Conservation (phyloP, 106 monocot genomes). For the Triglochin maritima region DNA sequence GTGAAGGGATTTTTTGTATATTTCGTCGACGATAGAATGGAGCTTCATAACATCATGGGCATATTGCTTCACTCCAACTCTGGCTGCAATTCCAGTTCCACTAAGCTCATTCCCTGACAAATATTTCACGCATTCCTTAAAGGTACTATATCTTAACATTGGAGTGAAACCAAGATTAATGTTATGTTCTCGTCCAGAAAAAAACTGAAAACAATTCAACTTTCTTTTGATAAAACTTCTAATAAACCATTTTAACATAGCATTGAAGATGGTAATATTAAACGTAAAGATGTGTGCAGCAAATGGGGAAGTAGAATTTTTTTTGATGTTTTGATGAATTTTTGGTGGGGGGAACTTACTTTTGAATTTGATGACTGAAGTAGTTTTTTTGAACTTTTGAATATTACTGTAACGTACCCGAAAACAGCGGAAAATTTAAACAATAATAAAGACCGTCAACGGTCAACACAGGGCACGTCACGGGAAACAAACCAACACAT, state of each 20-base stretch:
- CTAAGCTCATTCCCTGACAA: constrained; percentile 81
- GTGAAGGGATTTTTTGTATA: constrained; percentile 27
- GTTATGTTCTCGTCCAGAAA: not conserved
- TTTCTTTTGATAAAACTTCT: not conserved
- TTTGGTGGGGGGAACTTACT: no score
- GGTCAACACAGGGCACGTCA: no score
- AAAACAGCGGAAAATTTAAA: no score
- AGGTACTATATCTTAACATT: not conserved
- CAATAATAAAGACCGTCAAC: no score
- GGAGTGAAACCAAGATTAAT: not conserved
- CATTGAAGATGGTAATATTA: not conserved
- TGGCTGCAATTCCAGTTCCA: constrained; percentile 61
- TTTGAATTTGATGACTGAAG: no score
- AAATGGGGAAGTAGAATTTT: no score
- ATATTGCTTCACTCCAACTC: constrained; percentile 56
- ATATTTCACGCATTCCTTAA: not conserved
- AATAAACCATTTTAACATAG: not conserved
- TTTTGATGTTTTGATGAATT: no score
- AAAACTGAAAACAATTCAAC: not conserved
- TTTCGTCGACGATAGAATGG: constrained; percentile 36
- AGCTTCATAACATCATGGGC: constrained; percentile 52
- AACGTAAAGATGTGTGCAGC: not conserved
- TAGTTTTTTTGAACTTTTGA: no score
- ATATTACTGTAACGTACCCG: no score
- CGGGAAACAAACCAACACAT: no score